Evolutionary conservation across 2,329 filamentous ascomycete genomes (phyloP), one percentile per base, ranked within the genome.

Genomic region (Nothopassalora personata): DNA sequence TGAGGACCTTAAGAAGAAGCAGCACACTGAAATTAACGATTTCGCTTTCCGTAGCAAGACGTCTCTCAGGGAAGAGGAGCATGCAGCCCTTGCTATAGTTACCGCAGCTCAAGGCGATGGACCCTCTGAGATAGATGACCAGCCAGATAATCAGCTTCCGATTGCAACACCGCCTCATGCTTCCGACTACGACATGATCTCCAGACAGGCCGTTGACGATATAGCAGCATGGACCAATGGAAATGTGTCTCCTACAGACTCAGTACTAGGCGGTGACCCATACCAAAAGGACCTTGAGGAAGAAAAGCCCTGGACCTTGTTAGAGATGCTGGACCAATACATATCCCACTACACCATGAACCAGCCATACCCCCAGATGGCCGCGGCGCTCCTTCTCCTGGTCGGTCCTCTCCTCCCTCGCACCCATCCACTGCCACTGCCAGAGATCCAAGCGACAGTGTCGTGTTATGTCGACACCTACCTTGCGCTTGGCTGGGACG

Each of bases 351-450:
- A 79, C 60, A 75, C 77, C 18, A 65, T 64, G 9, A 71, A 68
- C 1, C 68, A 75, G 47, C 72, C 74, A 13, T 76, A 80, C 56
- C 75, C 76, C 8, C 80, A 83, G 64, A 76, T 79, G 45, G 73
- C 78, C 1, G 74, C 79, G 0, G 70, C 77, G 31, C 70, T 82
- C 3, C 65, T 82, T 11, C 71, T 80, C 5, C 72, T 81, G 15
- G 61, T 81, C 5, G 68, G 74, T 27, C 75, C 80, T 34, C 68
- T 81, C 60, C 69, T 81, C 31, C 74, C 78, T 23, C 73, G 72
- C 57, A 76, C 74, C 9, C 72, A 76, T 39, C 65, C 71, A 31
- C 68, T 73, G 4, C 63, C 70, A 23, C 65, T 67, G 18, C 28
- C 65, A 30, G 67, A 68, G 18, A 62, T 73, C 34, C 67, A 75